phyloP scores from a whole-genome alignment of 1,284 basidiomycete species.

The Meira nashicola region DNA sequence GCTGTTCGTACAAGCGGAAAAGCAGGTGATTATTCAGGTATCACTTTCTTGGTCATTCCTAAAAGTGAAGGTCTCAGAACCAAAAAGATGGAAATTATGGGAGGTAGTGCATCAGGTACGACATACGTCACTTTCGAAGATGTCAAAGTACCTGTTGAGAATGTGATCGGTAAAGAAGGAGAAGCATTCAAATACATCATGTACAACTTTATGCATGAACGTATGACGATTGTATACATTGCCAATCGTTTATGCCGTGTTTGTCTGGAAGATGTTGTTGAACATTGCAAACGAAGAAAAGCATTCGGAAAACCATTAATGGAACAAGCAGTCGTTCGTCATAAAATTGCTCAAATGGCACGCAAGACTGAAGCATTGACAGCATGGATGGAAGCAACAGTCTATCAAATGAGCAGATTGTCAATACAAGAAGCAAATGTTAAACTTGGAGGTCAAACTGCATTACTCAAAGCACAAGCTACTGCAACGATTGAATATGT shows the following conservation, averaged over 20 bases:
- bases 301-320: conserved; percentile 41
- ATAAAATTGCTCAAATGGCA: conserved; percentile 45
- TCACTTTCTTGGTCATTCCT: conserved; percentile 52
- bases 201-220: conserved; percentile 23
- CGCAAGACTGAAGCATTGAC: conserved; percentile 42
- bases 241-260: conserved; percentile 35
- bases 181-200: conserved; percentile 31
- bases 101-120: conserved; percentile 48
- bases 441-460: conserved; percentile 31
- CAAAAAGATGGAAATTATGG: conserved; percentile 47
- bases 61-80: conserved; percentile 34
- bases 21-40: conserved; percentile 48
- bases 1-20: conserved; percentile 54
- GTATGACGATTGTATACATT: conserved; percentile 33
- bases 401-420: conserved; percentile 34
- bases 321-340: conserved; percentile 42
- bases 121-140: conserved; percentile 52
- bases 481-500: conserved; percentile 38
- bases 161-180: conserved; percentile 50
- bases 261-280: conserved; percentile 34
- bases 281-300: conserved; percentile 28
- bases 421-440: conserved; percentile 27
- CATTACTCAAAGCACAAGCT: conserved; percentile 43
- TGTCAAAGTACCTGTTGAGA: conserved; percentile 49
- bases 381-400: conserved; percentile 32